Evolutionary conservation across 1,284 basidiomycete genomes (phyloP).

Genomic region (Phylloboletellus chloephorus): DNA sequence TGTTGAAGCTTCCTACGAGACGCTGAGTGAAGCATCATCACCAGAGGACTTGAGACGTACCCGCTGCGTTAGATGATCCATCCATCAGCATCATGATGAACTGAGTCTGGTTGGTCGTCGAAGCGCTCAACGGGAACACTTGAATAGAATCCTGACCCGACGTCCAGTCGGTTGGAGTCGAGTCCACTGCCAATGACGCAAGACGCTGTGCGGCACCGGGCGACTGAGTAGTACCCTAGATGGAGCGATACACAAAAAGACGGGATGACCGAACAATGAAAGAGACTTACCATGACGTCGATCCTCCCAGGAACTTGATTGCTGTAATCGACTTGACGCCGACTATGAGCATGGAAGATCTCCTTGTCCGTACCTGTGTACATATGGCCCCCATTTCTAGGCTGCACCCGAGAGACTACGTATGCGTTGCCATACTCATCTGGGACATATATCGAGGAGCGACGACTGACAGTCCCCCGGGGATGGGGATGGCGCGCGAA

Average conservation of each 20-base stretch:
- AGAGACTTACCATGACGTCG: constrained; percentile 42
- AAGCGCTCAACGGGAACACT: constrained; percentile 51
- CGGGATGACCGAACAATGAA: background rate
- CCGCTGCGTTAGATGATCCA: constrained; percentile 11
- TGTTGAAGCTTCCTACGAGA: constrained; percentile 14
- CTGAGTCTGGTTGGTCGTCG: constrained; percentile 46
- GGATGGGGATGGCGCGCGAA: constrained; percentile 23
- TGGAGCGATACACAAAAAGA: background rate
- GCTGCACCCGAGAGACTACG: constrained; percentile 13
- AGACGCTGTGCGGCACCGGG: constrained; percentile 23
- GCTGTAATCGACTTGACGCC: constrained; percentile 13
- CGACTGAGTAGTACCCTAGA: constrained; percentile 14
- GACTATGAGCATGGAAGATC: constrained; percentile 2
- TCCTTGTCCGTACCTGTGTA: background rate
- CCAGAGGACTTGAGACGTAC: constrained; percentile 10
- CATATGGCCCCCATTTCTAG: constrained; percentile 5
- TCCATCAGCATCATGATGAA: constrained; percentile 37
- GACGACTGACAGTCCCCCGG: constrained; percentile 7
- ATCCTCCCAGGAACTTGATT: constrained; percentile 40
- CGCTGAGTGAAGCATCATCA: background rate
- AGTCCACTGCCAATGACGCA: constrained; percentile 45
- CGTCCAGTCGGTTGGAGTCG: constrained; percentile 28
- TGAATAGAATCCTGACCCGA: constrained; percentile 15
- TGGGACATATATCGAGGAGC: constrained; percentile 20
- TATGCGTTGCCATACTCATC: constrained; percentile 24